A percentile compares a stretch with the other conserved stretches of the same genome.
phyloP scores from a whole-genome alignment of 2,329 filamentous ascomycete species.

The Penicillium sp. region DNA sequence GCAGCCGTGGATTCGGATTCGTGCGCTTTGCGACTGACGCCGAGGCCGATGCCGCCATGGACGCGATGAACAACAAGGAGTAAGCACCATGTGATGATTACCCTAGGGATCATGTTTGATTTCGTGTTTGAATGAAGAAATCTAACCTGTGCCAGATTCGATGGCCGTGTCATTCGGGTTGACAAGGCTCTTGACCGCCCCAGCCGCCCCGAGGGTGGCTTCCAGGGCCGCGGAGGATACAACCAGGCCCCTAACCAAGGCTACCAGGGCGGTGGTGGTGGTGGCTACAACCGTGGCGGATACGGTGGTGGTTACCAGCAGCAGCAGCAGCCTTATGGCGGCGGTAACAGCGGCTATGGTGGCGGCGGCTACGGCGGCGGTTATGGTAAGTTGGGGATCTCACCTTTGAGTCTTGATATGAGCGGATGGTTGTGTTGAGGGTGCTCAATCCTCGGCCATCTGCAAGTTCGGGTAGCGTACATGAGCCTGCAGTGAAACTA shows the following conservation, averaged over 20 bases:
- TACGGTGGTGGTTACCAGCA: slow-evolving; percentile 10
- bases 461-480: too few relatives aligned
- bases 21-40: slow-evolving; percentile 65
- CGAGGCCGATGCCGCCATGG: slow-evolving; percentile 40
- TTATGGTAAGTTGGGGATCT: slow-evolving; percentile 22
- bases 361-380: slow-evolving; percentile 16
- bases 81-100: slow-evolving; percentile 45
- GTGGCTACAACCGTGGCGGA: slow-evolving; percentile 16
- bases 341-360: slow-evolving; percentile 24
- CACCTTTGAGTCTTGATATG: too few relatives aligned
- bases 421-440: too few relatives aligned
- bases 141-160: slow-evolving; percentile 58
- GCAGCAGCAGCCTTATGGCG: background rate
- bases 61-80: slow-evolving; percentile 55
- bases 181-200: slow-evolving; percentile 86
- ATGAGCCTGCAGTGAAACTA: background rate
- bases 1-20: slow-evolving; percentile 95
- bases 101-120: slow-evolving; percentile 2
- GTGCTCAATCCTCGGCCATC: too few relatives aligned
- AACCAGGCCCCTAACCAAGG: slow-evolving; percentile 35
- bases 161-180: slow-evolving; percentile 88
- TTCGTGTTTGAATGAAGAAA: background rate
- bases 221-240: slow-evolving; percentile 43
- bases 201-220: slow-evolving; percentile 50
- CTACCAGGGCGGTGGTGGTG: slow-evolving; percentile 28